phyloP scores from a whole-genome alignment of 805 yeast species.

The Zygoascus flipseniorum region DNA sequence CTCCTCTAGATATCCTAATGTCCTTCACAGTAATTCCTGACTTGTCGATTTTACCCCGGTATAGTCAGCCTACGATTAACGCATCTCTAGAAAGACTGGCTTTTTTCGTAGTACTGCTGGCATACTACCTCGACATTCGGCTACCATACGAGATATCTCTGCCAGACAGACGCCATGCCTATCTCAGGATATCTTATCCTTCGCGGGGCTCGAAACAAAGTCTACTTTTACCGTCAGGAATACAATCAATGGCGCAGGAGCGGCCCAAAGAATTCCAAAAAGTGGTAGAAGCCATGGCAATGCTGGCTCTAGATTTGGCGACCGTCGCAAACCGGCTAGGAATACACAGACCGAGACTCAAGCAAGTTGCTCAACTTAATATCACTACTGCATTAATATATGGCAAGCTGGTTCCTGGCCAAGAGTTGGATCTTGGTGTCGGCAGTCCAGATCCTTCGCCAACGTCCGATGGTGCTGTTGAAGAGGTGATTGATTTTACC shows the following conservation, averaged over 20 bases:
- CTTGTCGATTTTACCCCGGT: constrained; percentile 21
- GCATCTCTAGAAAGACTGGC: constrained; percentile 27
- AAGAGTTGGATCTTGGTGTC: neutral
- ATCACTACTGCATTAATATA: constrained; percentile 8
- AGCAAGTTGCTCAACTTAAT: constrained; percentile 20
- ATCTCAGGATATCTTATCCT: constrained; percentile 17
- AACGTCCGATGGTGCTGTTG: neutral
- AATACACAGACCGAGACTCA: constrained; percentile 15
- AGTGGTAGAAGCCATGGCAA: constrained; percentile 25
- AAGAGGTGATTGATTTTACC: neutral
- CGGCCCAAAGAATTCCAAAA: constrained; percentile 24
- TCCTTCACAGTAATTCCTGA: constrained; percentile 27
- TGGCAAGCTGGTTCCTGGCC: neutral
- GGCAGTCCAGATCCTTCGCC: neutral
- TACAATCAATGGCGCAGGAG: constrained; percentile 22
- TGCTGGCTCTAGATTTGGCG: constrained; percentile 26
- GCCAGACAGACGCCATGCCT: constrained; percentile 21
- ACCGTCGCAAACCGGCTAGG: constrained; percentile 23
- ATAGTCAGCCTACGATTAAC: constrained; percentile 24
- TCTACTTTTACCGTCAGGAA: constrained; percentile 12
- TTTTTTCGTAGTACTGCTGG: constrained; percentile 22
- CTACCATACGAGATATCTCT: constrained; percentile 25
- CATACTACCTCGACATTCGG: constrained; percentile 25
- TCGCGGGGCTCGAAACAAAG: constrained; percentile 6
- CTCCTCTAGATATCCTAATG: constrained; percentile 23